A percentile compares a stretch with the other conserved stretches of the same genome.
Conservation (phyloP, 2,329 filamentous ascomycete species). For the Clarireedia homoeocarpa region DNA sequence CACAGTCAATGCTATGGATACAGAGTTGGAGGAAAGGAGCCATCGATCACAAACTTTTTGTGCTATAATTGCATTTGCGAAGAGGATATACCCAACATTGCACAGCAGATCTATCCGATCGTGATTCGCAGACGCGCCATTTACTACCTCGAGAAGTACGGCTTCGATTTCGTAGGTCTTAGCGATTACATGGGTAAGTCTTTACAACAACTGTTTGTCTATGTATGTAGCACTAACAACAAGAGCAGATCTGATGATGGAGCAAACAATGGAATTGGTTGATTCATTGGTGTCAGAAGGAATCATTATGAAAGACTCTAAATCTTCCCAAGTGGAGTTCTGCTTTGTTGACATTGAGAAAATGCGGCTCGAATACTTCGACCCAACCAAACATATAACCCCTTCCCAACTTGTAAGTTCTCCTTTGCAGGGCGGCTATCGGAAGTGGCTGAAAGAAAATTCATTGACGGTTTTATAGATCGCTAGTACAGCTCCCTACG, state of each 20-base stretch:
- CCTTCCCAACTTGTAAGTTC: neutral
- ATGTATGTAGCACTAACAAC: neutral
- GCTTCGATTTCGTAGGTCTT: slow-evolving; percentile 9
- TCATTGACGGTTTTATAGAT: neutral
- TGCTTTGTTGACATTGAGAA: neutral
- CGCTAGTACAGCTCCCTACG: neutral
- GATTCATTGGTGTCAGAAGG: slow-evolving; percentile 6
- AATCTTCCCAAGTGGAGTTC: neutral
- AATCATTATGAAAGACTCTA: slow-evolving; percentile 5
- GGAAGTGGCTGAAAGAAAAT: too few relatives aligned
- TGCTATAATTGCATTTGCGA: slow-evolving; percentile 19
- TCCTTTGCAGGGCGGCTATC: too few relatives aligned
- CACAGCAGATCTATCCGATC: slow-evolving; percentile 7
- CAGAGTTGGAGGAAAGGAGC: neutral
- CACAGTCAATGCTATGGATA: slow-evolving; percentile 23
- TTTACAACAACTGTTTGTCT: neutral
- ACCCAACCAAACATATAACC: slow-evolving; percentile 3
- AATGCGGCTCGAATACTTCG: neutral
- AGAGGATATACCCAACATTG: neutral
- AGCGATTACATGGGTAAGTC: slow-evolving; percentile 3
- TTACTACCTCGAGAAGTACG: slow-evolving; percentile 10
- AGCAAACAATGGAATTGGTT: slow-evolving; percentile 5
- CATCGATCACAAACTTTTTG: neutral
- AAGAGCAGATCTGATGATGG: neutral
- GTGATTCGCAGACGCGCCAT: slow-evolving; percentile 14